Evolutionary conservation across 129 eudicot genomes (phyloP), one percentile per base, ranked within the genome.

Genomic region (Deinandra increscens): DNA sequence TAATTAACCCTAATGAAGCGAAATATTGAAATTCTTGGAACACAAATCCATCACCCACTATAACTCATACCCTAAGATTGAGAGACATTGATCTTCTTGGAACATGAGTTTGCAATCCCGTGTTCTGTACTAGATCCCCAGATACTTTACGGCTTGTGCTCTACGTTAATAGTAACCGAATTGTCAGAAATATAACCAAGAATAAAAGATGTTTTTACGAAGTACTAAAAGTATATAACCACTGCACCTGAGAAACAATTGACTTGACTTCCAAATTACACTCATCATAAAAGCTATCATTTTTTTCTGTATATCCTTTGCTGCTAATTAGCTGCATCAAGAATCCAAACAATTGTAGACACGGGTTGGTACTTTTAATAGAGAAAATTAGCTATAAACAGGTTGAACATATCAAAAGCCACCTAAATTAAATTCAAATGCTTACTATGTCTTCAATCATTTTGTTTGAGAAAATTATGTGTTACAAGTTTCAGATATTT

Each of bases 321-420:
- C 79, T 80, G 70, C 79, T 85, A 11, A 91, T 84, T 56, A 88
- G 73, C 97, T 91, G 83, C 76, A 75, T 66, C 71, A 56, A 45
- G 29, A 66, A 58, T 14, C 19, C 17, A 59, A 66, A 48, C 13
- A 11, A 3, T 53, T 63, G 33, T 46, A 3, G 46, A 36, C 31
- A 26, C 31, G 31, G 31, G 31, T 9, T n/a, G n/a, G n/a, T n/a
- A n/a, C n/a, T 3, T 26, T 26, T 26, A 26, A 26, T 26, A n/a
- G 1, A 26, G 31, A 26, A 26, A 1, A 26, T 26, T 26, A 26
- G 31, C 31, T 26, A 26, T 1, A 50, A 2, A 50, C 9, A 33
- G 31, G 55, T 66, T n/a, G 3, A 14, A 44, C 39, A 1, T 54
- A 37, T 4, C 54, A 20, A 62, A 55, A 66, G 26, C n/a, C 26